Conservation (phyloP, 2,329 filamentous ascomycete species). For the Fusarium continuum region DNA sequence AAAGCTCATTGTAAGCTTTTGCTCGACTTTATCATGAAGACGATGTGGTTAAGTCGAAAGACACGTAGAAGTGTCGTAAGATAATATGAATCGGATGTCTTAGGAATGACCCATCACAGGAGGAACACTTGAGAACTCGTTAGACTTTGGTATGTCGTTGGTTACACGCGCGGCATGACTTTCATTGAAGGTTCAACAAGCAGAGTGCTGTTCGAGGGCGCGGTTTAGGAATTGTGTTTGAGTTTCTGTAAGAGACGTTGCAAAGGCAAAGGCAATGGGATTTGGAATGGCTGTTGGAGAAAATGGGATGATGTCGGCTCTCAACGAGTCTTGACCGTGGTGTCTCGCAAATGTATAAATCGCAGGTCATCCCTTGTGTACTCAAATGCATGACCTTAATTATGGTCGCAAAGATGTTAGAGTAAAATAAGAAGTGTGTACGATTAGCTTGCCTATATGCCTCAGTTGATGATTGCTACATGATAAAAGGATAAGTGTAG, state of each 20-base stretch:
- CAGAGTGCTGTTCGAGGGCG: background rate
- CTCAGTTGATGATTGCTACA: background rate
- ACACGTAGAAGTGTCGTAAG: background rate
- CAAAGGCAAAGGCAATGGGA: background rate
- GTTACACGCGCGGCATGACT: background rate
- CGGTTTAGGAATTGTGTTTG: background rate
- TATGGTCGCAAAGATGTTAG: slow-evolving; percentile 10
- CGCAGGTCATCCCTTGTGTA: slow-evolving; percentile 22
- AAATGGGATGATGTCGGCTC: slow-evolving; percentile 4
- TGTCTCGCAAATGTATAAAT: slow-evolving; percentile 27
- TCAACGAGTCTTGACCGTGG: background rate
- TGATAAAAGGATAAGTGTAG: background rate
- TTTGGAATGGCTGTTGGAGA: background rate
- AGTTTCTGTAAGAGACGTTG: background rate
- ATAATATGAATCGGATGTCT: background rate
- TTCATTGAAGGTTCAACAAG: slow-evolving; percentile 7
- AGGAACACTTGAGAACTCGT: background rate
- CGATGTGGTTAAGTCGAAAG: background rate
- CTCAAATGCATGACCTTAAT: slow-evolving; percentile 8
- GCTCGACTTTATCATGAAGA: background rate
- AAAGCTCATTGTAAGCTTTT: background rate
- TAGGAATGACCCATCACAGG: background rate
- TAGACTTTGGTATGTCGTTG: background rate
- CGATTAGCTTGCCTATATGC: background rate
- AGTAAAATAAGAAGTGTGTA: slow-evolving; percentile 20